Conservation (phyloP, 2,329 filamentous ascomycete species). For the Ploettnerulaceae sp. region DNA sequence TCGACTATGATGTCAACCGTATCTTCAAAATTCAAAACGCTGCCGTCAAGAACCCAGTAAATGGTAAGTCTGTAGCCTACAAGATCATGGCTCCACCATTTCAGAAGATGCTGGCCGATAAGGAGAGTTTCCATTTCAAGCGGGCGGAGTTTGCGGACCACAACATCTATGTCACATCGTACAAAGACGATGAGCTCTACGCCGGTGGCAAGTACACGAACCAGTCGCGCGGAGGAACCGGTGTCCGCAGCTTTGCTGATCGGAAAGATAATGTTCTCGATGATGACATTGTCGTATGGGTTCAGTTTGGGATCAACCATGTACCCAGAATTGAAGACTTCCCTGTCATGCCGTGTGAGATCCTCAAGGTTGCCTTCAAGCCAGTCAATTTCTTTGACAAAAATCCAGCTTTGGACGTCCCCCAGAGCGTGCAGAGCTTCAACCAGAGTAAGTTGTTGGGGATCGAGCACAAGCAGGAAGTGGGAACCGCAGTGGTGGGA, state of each 20-base stretch:
- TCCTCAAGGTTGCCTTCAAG: constrained; percentile 43
- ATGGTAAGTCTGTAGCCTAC: constrained; percentile 50
- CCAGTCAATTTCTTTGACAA: constrained; percentile 49
- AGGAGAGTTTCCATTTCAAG: constrained; percentile 43
- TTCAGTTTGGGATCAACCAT: constrained; percentile 58
- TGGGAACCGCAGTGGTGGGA: constrained; percentile 20
- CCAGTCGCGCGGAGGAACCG: constrained; percentile 48
- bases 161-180: constrained; percentile 51
- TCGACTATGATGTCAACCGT: constrained; percentile 44
- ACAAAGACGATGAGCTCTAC: constrained; percentile 48
- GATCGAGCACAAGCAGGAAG: constrained; percentile 18
- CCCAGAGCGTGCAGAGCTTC: constrained; percentile 40
- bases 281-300: constrained; percentile 53
- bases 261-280: constrained; percentile 46
- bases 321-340: constrained; percentile 62
- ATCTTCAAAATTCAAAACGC: constrained; percentile 56
- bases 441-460: constrained; percentile 36
- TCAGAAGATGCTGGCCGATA: constrained; percentile 51
- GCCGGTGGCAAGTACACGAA: constrained; percentile 53
- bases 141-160: constrained; percentile 51
- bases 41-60: constrained; percentile 46
- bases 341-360: constrained; percentile 63
- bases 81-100: constrained; percentile 52
- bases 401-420: constrained; percentile 48
- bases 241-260: constrained; percentile 50